Evolutionary conservation across 2,329 filamentous ascomycete genomes (phyloP), one percentile per base, ranked within the genome.

Genomic region (Epicoccum sorghinum): DNA sequence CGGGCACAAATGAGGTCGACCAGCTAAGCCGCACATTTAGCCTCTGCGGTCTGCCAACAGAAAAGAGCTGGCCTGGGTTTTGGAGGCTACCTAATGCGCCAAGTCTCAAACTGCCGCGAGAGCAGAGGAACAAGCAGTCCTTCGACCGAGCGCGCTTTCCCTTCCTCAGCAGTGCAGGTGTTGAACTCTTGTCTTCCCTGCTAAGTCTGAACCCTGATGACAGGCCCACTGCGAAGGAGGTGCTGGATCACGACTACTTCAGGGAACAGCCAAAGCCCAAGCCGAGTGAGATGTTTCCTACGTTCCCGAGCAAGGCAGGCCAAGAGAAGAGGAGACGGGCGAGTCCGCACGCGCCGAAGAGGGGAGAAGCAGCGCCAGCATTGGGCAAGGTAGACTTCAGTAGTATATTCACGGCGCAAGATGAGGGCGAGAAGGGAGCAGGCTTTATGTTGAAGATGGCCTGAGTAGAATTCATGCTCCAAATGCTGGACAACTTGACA

Each of bases 261-360:
- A 80, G 75, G 14, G 93, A 98, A 77, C 89, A 96, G 64, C 95
- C 95, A 0, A 89, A 89, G 57, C 91, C 93, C 1, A 98, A 98
- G 77, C 87, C 89, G 7, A 89, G 91, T 71, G 89, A 89, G 66
- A 89, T 99, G 87, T 98, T 99, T 71, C 95, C 95, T 2, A 98
- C 95, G 0, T 99, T 98, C 72, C 95, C 95, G 0, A 95, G 90
- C 66, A 97, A 96, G 75, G 95, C 95, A 0, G 91, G 92, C 1
- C 89, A 95, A 79, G 95, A 99, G 80, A 89, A 87, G 69, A 81
- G 92, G 64, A 80, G 90, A 60, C 81, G 85, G 33, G 81, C 84
- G 55, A 93, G 88, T 59, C 95, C 95, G 1, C 88, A 92, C 73
- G 95, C 95, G 6, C 95, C 95, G 0, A 85, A 84, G 35, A 81